Conservation (phyloP, 148 eudicot species). For the Vaccinium macrocarpon region DNA sequence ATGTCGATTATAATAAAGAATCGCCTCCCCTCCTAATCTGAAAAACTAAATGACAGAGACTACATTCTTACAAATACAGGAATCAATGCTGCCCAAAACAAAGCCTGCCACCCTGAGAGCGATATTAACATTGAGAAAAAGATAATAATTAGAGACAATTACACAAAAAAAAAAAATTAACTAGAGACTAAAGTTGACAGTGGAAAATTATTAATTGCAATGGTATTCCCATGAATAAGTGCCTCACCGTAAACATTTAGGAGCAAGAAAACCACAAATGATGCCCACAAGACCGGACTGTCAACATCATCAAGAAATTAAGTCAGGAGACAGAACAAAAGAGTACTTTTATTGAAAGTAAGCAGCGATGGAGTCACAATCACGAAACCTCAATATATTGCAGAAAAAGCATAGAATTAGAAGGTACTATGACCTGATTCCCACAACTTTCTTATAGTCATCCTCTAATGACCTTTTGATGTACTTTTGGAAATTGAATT, state of each 20-base stretch:
- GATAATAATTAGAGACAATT: too few relatives aligned
- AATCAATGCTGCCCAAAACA: constrained; percentile 72
- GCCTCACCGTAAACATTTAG: constrained; percentile 67
- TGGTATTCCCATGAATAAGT: not conserved
- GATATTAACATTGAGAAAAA: not conserved
- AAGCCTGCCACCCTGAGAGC: constrained; percentile 65
- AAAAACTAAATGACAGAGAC: not conserved
- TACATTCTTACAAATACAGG: constrained; percentile 62
- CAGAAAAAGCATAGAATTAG: not conserved
- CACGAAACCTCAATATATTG: not conserved
- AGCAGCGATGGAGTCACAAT: not conserved
- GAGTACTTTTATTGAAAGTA: not conserved
- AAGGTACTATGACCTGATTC: constrained; percentile 55
- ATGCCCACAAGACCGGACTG: constrained; percentile 86
- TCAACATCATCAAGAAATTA: constrained; percentile 12
- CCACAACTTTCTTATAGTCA: constrained; percentile 80
- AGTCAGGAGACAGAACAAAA: not conserved
- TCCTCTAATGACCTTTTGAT: constrained; percentile 92
- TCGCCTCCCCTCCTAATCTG: not conserved
- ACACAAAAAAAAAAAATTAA: too few relatives aligned
- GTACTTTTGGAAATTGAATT: constrained; percentile 85
- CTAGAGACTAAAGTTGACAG: not conserved
- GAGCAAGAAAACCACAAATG: constrained; percentile 80
- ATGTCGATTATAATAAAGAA: not conserved
- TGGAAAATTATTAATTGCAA: not conserved